A percentile compares a stretch with the other conserved stretches of the same genome.
Evolutionary conservation across 768 basidiomycete genomes (phyloP).

Genomic region (Crepidotus variabilis): DNA sequence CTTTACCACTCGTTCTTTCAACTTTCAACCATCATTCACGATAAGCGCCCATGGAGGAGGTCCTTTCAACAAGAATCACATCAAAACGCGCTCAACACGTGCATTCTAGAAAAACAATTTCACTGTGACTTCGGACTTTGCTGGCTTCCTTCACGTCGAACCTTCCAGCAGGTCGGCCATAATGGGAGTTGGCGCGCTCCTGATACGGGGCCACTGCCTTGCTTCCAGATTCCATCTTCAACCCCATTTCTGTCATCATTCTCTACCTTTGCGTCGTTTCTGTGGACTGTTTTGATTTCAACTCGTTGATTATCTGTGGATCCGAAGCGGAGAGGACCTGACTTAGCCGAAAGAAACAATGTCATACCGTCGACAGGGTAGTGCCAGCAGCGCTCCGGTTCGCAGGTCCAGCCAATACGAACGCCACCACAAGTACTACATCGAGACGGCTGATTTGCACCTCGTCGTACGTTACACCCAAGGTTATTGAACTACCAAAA

Average conservation of each 20-base stretch:
- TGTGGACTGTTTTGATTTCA: too few species aligned
- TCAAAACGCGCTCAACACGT: background rate
- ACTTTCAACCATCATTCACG: background rate
- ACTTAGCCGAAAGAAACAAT: background rate
- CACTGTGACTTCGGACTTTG: background rate
- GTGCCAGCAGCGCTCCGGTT: background rate
- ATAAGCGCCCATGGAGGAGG: background rate
- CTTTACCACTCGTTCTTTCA: too few species aligned
- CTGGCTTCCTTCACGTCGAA: background rate
- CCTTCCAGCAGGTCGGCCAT: background rate
- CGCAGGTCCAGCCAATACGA: background rate
- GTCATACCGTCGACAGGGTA: background rate
- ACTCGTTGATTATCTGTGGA: too few species aligned
- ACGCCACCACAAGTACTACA: conserved; percentile 15
- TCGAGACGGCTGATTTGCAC: conserved; percentile 19
- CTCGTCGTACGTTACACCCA: conserved; percentile 13
- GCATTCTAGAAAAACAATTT: background rate
- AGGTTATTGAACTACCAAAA: background rate
- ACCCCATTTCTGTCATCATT: too few species aligned
- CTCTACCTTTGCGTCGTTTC: too few species aligned
- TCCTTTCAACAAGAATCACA: background rate
- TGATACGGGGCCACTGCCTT: background rate
- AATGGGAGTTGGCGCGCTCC: background rate
- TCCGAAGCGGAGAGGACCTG: too few species aligned
- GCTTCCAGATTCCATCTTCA: too few species aligned